Evolutionary conservation across 495 filamentous ascomycete genomes (phyloP).

Genomic region (Bacidia rubella): DNA sequence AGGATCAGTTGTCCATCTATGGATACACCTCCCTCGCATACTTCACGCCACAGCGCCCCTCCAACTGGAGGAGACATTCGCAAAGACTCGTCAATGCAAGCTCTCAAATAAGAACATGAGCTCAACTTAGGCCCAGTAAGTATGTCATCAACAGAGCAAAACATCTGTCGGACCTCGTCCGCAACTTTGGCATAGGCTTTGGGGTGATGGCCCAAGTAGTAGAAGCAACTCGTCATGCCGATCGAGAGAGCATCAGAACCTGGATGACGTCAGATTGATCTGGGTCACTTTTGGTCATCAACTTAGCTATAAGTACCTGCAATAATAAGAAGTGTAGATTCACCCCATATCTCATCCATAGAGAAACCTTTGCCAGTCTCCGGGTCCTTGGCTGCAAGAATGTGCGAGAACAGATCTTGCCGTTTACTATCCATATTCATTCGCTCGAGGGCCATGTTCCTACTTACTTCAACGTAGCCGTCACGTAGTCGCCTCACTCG

Average conservation of each 20-base stretch:
- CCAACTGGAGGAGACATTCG: slow-evolving; percentile 48
- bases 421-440: slow-evolving; percentile 38
- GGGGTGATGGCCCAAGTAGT: slow-evolving; percentile 46
- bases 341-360: slow-evolving; percentile 54
- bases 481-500: not conserved
- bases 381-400: slow-evolving; percentile 44
- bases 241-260: slow-evolving; percentile 48
- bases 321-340: slow-evolving; percentile 50
- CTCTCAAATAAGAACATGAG: slow-evolving; percentile 41
- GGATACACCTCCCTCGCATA: slow-evolving; percentile 38
- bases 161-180: slow-evolving; percentile 39
- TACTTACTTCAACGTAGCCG: not conserved
- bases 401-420: slow-evolving; percentile 50
- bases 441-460: not conserved
- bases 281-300: not conserved
- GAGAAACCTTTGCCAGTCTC: slow-evolving; percentile 50
- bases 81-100: slow-evolving; percentile 52
- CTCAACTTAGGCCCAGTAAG: slow-evolving; percentile 34
- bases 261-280: not conserved
- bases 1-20: slow-evolving; percentile 41
- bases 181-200: slow-evolving; percentile 29
- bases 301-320: slow-evolving; percentile 13
- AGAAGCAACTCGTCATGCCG: slow-evolving; percentile 43
- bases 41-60: slow-evolving; percentile 42
- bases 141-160: slow-evolving; percentile 42